Evolutionary conservation across 495 filamentous ascomycete genomes (phyloP).

Genomic region (Hyaloscypha bicolor): DNA sequence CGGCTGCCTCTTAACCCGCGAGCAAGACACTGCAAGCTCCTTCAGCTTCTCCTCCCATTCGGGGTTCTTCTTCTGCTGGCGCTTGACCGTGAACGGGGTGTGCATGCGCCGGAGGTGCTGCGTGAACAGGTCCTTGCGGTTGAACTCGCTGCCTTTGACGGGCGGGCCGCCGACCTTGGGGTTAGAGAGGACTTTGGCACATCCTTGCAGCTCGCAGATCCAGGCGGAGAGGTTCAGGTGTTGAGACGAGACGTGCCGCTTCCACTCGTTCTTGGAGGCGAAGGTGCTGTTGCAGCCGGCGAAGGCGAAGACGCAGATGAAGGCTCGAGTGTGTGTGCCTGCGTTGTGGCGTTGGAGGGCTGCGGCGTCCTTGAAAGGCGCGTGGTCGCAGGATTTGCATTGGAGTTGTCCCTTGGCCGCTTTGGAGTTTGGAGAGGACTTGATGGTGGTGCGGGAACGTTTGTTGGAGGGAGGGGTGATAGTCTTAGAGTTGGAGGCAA

Average conservation of each 20-base stretch:
- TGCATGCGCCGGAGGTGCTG: conserved; percentile 97
- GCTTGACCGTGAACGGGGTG: conserved; percentile 49
- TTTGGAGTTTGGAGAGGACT: not conserved
- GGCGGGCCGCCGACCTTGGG: not conserved
- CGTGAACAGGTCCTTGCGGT: conserved; percentile 94
- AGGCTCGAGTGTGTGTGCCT: conserved; percentile 58
- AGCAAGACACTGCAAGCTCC: conserved; percentile 58
- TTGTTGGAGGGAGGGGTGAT: not conserved
- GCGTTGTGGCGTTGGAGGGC: conserved; percentile 51
- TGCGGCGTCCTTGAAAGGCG: conserved; percentile 41
- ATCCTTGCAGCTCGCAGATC: conserved; percentile 72
- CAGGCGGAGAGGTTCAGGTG: conserved; percentile 81
- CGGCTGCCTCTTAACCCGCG: conserved; percentile 57
- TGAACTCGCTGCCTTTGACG: conserved; percentile 49
- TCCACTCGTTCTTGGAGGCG: conserved; percentile 90
- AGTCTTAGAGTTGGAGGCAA: not conserved
- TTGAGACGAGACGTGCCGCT: conserved; percentile 82
- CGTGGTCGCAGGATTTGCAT: conserved; percentile 16
- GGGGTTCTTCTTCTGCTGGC: conserved; percentile 33
- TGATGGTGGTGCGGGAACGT: not conserved
- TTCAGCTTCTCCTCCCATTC: conserved; percentile 41
- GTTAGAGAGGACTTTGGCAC: conserved; percentile 41
- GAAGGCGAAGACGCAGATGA: conserved; percentile 75
- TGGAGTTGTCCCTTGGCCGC: not conserved
- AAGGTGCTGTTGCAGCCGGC: conserved; percentile 81